Evolutionary conservation across 345 rosid species (phyloP).

Genomic region (Pistacia integerrima): DNA sequence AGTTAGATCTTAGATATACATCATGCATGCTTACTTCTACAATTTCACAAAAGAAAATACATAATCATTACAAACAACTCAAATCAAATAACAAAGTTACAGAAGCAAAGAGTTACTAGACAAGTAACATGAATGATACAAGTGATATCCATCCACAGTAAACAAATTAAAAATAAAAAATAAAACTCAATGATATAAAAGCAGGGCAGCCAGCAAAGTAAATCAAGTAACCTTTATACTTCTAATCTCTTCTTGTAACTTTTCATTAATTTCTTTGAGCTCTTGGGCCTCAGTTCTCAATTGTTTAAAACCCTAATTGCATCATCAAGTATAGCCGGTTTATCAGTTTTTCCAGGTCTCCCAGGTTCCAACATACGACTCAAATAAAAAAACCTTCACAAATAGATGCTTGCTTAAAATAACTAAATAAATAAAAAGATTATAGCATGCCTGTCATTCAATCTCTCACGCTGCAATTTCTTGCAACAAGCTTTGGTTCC

Average conservation of each 20-base stretch:
- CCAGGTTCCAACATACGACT: constrained; percentile 82
- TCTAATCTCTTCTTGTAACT: constrained; percentile 77
- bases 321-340: constrained; percentile 80
- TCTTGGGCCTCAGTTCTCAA: constrained; percentile 71
- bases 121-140: background rate
- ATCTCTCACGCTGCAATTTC: constrained; percentile 80
- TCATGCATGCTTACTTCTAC: background rate
- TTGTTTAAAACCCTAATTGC: constrained; percentile 76
- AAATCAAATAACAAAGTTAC: background rate
- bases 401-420: background rate
- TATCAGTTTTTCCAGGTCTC: constrained; percentile 76
- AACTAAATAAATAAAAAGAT: background rate
- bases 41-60: background rate
- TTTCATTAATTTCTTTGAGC: constrained; percentile 76
- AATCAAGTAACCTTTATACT: constrained; percentile 62
- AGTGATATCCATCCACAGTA: background rate
- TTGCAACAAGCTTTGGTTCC: constrained; percentile 82
- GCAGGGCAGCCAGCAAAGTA: background rate
- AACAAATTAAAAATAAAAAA: background rate
- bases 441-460: constrained; percentile 65
- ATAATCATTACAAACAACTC: too few relatives aligned
- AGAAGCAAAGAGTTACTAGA: background rate
- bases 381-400: constrained; percentile 75
- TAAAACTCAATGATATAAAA: background rate
- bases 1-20: background rate